Percentiles rank a stretch among this genome's conserved stretches.
Evolutionary conservation across 2,329 filamentous ascomycete species (phyloP).

Genomic region (Pseudohalonectria lignicola): DNA sequence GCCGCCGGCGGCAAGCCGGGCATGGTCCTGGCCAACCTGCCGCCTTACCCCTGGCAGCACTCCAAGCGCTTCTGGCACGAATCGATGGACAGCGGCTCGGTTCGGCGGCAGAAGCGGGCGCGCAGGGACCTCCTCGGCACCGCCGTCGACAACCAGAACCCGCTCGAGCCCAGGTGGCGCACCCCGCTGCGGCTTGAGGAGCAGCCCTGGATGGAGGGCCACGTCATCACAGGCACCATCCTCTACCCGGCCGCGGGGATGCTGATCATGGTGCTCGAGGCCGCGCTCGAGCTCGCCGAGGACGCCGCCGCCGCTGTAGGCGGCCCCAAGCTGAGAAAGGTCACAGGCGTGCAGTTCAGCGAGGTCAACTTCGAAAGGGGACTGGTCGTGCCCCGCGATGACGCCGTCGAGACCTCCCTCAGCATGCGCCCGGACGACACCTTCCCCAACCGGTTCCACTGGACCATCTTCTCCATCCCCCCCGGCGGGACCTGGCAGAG

Average conservation of each 20-base stretch:
- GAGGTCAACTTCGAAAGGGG: no score
- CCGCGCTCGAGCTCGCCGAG: slow-evolving; percentile 19
- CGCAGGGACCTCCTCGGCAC: slow-evolving; percentile 27
- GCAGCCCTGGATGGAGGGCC: slow-evolving; percentile 19
- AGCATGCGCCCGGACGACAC: no score
- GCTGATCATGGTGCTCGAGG: slow-evolving; percentile 25
- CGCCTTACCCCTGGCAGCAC: slow-evolving; percentile 32
- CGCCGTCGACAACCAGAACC: slow-evolving; percentile 10
- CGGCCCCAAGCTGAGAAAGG: slow-evolving; percentile 22
- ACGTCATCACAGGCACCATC: slow-evolving; percentile 16
- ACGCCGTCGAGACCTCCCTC: no score
- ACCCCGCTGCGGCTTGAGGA: slow-evolving; percentile 18
- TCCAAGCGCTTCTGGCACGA: slow-evolving; percentile 30
- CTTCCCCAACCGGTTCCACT: no score
- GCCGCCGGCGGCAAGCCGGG: neutral
- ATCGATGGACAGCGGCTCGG: slow-evolving; percentile 14
- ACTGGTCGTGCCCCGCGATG: no score
- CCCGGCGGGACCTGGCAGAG: no score
- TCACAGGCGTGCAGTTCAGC: no score
- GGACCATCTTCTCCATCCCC: no score
- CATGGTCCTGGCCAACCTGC: slow-evolving; percentile 25
- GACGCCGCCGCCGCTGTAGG: no score
- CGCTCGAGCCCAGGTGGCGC: slow-evolving; percentile 5
- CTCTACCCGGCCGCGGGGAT: slow-evolving; percentile 26
- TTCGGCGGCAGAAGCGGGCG: slow-evolving; percentile 15